Percentiles rank a stretch among this genome's conserved stretches.
These are phyloP conservation scores for Myriosclerotinia scirpicola DNA, from an alignment of 2,329 filamentous ascomycete species.

Conservation along the genomic window DNA sequence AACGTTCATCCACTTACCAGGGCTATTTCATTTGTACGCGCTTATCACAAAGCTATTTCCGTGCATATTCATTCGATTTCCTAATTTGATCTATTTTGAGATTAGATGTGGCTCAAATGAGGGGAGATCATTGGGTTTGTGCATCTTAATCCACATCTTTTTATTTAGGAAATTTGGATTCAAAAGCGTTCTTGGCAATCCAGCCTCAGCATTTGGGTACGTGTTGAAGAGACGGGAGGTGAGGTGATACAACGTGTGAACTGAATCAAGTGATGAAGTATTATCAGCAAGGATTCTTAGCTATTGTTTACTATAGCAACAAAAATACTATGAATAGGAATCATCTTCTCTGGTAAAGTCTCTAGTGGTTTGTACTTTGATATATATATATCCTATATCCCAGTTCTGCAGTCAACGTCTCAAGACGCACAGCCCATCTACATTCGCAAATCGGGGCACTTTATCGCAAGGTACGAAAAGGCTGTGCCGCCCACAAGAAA, in stretches of 20 bases:
- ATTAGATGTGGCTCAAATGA: slow-evolving; percentile 16
- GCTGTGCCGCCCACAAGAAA: not conserved
- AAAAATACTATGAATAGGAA: slow-evolving; percentile 7
- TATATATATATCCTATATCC: not conserved
- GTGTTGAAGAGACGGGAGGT: not conserved
- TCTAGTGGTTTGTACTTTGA: not conserved
- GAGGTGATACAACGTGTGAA: not conserved
- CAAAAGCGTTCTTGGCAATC: slow-evolving; percentile 14
- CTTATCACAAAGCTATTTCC: slow-evolving; percentile 17
- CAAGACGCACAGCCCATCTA: slow-evolving; percentile 6
- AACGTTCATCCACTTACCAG: slow-evolving; percentile 5
- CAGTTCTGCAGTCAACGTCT: not conserved
- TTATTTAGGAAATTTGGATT: slow-evolving; percentile 15
- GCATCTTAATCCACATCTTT: not conserved
- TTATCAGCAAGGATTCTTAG: not conserved
- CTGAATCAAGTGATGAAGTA: not conserved
- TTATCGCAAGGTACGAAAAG: not conserved
- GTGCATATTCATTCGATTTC: slow-evolving; percentile 14
- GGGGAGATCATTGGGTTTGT: slow-evolving; percentile 1
- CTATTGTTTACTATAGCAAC: slow-evolving; percentile 1
- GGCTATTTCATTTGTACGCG: not conserved
- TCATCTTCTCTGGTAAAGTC: not conserved
- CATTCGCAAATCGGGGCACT: not conserved
- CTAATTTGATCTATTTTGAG: slow-evolving; percentile 26
- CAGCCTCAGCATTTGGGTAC: slow-evolving; percentile 3